A percentile compares a stretch with the other conserved stretches of the same genome.
Conservation (phyloP, 345 rosid species). For the Tarenaya hassleriana region DNA sequence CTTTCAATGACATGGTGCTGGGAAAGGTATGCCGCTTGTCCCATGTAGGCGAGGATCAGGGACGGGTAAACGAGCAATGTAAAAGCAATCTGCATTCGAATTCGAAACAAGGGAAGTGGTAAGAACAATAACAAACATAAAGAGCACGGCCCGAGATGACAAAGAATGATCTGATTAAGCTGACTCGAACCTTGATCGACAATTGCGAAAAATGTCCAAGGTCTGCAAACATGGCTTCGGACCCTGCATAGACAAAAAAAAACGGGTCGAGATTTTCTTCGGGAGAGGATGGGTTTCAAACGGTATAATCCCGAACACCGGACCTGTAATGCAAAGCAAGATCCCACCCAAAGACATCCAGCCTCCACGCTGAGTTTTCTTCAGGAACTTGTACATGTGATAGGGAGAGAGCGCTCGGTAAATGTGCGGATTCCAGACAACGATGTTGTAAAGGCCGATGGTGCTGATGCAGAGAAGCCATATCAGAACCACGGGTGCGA, state of each 20-base stretch:
- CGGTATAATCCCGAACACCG: too few species aligned
- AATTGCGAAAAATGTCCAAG: constrained; percentile 92
- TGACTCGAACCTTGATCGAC: constrained; percentile 89
- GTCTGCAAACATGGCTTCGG: constrained; percentile 99
- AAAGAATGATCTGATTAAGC: too few species aligned
- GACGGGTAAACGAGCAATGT: constrained; percentile 88
- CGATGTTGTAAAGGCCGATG: constrained; percentile 80
- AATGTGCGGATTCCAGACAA: constrained; percentile 87
- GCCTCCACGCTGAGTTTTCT: constrained; percentile 84
- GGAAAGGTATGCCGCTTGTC: constrained; percentile 95
- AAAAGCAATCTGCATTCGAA: constrained; percentile 94
- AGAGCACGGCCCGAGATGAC: too few species aligned
- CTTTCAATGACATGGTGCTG: constrained; percentile 56
- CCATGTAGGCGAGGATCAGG: constrained; percentile 95
- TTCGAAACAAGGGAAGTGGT: too few species aligned
- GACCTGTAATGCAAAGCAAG: constrained; percentile 91
- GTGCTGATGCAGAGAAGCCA: constrained; percentile 89
- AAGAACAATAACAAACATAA: neutral
- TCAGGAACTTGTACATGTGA: constrained; percentile 83
- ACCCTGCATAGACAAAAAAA: constrained; percentile 41
- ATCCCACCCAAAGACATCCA: constrained; percentile 99
- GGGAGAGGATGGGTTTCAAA: too few species aligned
- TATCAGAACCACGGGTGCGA: constrained; percentile 68
- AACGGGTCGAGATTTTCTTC: neutral
- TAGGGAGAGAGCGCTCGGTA: constrained; percentile 93